Conservation (phyloP, 306 rosid species). For the Gastrolobium villosum region DNA sequence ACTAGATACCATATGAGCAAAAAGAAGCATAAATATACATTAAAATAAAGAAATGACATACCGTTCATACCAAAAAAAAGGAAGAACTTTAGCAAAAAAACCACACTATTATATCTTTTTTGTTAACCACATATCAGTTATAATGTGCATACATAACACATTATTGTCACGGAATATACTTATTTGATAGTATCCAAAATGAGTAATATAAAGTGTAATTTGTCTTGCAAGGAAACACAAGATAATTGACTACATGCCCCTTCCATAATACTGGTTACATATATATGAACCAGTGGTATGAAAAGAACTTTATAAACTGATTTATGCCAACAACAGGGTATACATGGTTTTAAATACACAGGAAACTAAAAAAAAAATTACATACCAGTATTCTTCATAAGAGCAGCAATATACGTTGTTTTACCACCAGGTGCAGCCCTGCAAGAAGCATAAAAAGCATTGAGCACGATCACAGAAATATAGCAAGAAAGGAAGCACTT, state of each 20-base stretch:
- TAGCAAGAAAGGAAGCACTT: constrained; percentile 16
- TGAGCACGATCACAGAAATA: not conserved
- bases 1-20: not conserved
- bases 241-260: not conserved
- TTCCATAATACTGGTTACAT: not conserved
- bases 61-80: not conserved
- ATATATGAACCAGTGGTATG: not conserved
- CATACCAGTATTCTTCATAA: constrained; percentile 95
- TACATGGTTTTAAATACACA: not conserved
- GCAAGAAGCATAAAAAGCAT: constrained; percentile 51
- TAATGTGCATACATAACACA: not conserved
- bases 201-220: not conserved
- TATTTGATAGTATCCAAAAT: constrained; percentile 6
- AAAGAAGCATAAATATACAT: not conserved
- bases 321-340: not conserved
- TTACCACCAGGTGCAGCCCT: constrained; percentile 99
- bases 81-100: too few species aligned
- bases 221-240: not conserved
- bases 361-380: constrained; percentile 19
- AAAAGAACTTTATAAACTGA: constrained; percentile 6
- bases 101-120: not conserved
- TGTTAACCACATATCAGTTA: not conserved
- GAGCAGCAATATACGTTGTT: constrained; percentile 95
- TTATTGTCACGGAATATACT: not conserved
- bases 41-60: not conserved